phyloP scores from a whole-genome alignment of 768 basidiomycete genomes.

The Fibroporia radiculosa region DNA sequence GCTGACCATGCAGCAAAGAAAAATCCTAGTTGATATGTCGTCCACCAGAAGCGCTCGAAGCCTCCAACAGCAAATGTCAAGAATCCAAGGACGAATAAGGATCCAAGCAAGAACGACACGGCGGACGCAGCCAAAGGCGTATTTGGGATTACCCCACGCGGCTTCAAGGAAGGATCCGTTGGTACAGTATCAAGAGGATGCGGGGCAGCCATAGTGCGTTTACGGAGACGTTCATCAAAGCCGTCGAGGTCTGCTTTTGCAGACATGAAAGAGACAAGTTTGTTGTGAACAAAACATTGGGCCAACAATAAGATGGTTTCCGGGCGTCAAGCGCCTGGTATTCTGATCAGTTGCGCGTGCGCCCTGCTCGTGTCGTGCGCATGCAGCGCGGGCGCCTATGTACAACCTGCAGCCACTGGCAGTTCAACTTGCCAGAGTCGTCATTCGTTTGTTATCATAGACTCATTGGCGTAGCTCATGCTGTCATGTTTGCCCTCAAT shows the following conservation, averaged over 20 bases:
- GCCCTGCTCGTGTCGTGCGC: too few species aligned
- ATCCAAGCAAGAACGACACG: conserved; percentile 85
- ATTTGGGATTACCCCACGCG: conserved; percentile 70
- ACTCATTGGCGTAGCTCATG: neutral
- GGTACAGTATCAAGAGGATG: conserved; percentile 53
- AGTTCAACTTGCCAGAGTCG: too few species aligned
- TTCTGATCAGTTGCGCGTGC: too few species aligned
- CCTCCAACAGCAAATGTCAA: conserved; percentile 43
- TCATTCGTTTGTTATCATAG: too few species aligned
- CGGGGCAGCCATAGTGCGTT: conserved; percentile 27
- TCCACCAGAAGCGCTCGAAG: conserved; percentile 44
- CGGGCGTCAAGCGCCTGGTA: neutral
- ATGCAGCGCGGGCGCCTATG: too few species aligned
- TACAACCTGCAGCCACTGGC: too few species aligned
- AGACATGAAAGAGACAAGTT: neutral
- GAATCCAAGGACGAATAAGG: conserved; percentile 51
- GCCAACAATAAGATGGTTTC: neutral
- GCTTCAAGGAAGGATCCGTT: conserved; percentile 21
- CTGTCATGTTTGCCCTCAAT: neutral
- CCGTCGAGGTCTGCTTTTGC: conserved; percentile 7
- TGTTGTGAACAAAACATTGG: neutral
- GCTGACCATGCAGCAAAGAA: conserved; percentile 77
- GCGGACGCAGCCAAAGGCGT: conserved; percentile 73
- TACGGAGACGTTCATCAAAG: conserved; percentile 29
- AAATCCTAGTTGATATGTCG: conserved; percentile 71